Percentiles rank a stretch among this genome's conserved stretches.
Evolutionary conservation across 805 yeast species (phyloP).

Genomic region (Metschnikowia borealis): DNA sequence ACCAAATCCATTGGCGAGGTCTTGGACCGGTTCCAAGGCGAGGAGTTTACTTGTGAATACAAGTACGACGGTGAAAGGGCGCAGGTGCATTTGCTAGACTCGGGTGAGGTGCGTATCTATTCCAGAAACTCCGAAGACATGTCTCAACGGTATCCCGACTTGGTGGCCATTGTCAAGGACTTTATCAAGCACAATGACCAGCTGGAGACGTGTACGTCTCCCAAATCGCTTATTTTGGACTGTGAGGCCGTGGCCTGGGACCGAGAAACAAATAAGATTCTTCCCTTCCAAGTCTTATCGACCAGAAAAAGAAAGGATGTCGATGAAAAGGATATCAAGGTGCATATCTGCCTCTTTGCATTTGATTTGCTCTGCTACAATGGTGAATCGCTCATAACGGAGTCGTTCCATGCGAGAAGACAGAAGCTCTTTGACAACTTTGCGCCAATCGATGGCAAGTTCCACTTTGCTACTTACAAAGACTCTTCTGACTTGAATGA

Average conservation of each 20-base stretch:
- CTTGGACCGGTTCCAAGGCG: conserved; percentile 79
- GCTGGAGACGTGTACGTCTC: conserved; percentile 14
- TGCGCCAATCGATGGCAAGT: conserved; percentile 64
- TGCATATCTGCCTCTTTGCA: conserved; percentile 87
- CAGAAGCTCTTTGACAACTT: conserved; percentile 53
- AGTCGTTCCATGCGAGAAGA: conserved; percentile 69
- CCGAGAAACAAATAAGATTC: conserved; percentile 63
- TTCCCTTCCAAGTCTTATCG: conserved; percentile 90
- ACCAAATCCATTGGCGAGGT: conserved; percentile 92
- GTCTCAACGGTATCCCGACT: conserved; percentile 94
- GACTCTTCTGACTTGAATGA: conserved; percentile 70
- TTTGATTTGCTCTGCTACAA: conserved; percentile 80
- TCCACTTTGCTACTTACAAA: conserved; percentile 72
- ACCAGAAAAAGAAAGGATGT: conserved; percentile 95
- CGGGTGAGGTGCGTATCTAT: conserved; percentile 70
- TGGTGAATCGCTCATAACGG: conserved; percentile 64
- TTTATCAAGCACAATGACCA: conserved; percentile 38
- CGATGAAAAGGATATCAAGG: conserved; percentile 79
- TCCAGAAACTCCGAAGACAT: conserved; percentile 96
- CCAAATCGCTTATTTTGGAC: conserved; percentile 71
- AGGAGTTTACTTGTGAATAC: conserved; percentile 89
- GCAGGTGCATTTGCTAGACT: conserved; percentile 72
- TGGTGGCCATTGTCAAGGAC: conserved; percentile 62
- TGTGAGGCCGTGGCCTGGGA: conserved; percentile 99
- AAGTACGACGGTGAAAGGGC: conserved; percentile 98